Evolutionary conservation across 2,329 filamentous ascomycete species (phyloP).

Genomic region (Aureobasidium namibiae): DNA sequence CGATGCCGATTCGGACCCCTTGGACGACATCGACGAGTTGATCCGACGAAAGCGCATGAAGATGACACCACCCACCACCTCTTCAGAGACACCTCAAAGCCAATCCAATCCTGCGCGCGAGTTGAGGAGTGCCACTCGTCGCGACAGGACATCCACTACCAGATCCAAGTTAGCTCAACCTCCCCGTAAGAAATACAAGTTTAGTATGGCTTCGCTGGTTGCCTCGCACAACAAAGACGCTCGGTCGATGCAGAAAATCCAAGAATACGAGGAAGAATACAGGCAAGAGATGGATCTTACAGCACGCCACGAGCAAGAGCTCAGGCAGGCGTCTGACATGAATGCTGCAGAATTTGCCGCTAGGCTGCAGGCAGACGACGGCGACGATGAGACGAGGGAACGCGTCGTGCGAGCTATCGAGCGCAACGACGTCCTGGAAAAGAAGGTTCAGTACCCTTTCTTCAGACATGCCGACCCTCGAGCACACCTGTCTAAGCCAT

Average conservation of each 20-base stretch:
- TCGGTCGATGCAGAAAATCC: slow-evolving; percentile 18
- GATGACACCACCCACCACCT: slow-evolving; percentile 16
- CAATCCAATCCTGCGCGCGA: slow-evolving; percentile 17
- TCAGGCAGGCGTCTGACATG: slow-evolving; percentile 7
- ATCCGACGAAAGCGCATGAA: slow-evolving; percentile 24
- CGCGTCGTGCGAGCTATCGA: slow-evolving; percentile 50
- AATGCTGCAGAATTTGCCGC: slow-evolving; percentile 27
- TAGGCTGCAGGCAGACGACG: slow-evolving; percentile 27
- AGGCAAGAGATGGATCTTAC: slow-evolving; percentile 13
- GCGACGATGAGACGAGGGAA: slow-evolving; percentile 32
- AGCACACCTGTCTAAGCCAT: slow-evolving; percentile 17
- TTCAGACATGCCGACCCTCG: slow-evolving; percentile 33
- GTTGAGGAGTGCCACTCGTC: slow-evolving; percentile 4
- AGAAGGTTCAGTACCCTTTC: slow-evolving; percentile 49
- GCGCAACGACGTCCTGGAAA: slow-evolving; percentile 51
- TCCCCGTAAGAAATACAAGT: slow-evolving; percentile 18
- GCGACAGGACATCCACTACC: background rate
- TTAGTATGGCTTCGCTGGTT: slow-evolving; percentile 22
- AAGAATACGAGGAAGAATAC: slow-evolving; percentile 20
- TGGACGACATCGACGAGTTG: slow-evolving; percentile 25
- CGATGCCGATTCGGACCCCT: slow-evolving; percentile 21
- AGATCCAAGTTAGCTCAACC: background rate
- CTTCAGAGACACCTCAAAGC: slow-evolving; percentile 3
- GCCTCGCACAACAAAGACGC: background rate
- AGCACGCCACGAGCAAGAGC: slow-evolving; percentile 11